These are phyloP conservation scores for Funneliformis mosseae DNA, from an alignment of 192 early-diverging fungal species.

Conservation along the genomic window DNA sequence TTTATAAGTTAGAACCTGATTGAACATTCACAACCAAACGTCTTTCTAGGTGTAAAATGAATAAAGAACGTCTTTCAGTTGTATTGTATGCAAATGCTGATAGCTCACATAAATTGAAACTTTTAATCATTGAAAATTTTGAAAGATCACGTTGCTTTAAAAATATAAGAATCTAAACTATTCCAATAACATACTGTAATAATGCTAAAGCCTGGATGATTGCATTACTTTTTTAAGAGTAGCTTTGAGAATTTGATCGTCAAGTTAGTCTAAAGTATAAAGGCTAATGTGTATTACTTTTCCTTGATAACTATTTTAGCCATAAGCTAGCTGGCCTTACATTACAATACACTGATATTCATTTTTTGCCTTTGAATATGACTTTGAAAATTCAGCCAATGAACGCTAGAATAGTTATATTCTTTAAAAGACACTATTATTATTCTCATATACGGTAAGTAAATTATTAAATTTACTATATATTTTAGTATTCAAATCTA, in stretches of 20 bases:
- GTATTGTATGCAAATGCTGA: not conserved
- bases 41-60: not conserved
- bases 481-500: too few relatives aligned
- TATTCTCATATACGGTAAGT: too few relatives aligned
- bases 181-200: not conserved
- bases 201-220: not conserved
- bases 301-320: too few relatives aligned
- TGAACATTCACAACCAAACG: not conserved
- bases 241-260: not conserved
- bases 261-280: too few relatives aligned
- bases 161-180: conserved; percentile 1
- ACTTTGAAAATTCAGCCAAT: too few relatives aligned
- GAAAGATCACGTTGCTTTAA: conserved; percentile 3
- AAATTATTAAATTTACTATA: too few relatives aligned
- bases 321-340: too few relatives aligned
- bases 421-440: too few relatives aligned
- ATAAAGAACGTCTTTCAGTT: not conserved
- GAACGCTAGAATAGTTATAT: too few relatives aligned
- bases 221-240: not conserved
- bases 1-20: not conserved
- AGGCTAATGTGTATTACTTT: too few relatives aligned
- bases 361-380: too few relatives aligned
- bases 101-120: not conserved
- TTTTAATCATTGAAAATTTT: conserved; percentile 1
- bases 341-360: too few relatives aligned